Conservation (phyloP, 2,329 filamentous ascomycete species). For the Sarocladiaceae sp. region DNA sequence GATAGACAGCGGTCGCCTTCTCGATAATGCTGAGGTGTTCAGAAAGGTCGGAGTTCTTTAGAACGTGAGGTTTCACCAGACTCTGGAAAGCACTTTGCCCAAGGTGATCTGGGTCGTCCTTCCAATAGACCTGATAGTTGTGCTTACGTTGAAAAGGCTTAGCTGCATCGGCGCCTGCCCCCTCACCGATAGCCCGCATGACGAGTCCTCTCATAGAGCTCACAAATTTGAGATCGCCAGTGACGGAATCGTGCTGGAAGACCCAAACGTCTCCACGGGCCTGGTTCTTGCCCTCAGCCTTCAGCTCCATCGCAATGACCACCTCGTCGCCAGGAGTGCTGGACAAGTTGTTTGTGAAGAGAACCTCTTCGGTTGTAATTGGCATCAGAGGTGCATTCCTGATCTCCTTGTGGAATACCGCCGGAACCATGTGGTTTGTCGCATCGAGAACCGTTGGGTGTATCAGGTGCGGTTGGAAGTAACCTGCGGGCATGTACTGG, state of each 20-base stretch:
- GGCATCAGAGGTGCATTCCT: slow-evolving; percentile 4
- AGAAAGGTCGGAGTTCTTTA: background rate
- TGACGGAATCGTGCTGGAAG: background rate
- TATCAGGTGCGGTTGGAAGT: slow-evolving; percentile 13
- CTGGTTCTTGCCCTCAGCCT: background rate
- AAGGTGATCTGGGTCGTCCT: background rate
- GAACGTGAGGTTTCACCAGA: background rate
- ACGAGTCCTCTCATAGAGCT: background rate
- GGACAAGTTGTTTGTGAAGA: background rate
- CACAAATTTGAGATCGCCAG: background rate
- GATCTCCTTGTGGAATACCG: slow-evolving; percentile 6
- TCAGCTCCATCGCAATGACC: background rate
- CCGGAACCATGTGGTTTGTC: background rate
- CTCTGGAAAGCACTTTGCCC: background rate
- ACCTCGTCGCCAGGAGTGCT: background rate
- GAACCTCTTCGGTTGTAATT: slow-evolving; percentile 1
- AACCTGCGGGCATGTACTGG: slow-evolving; percentile 11
- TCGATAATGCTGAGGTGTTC: background rate
- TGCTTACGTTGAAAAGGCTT: background rate
- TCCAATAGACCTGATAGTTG: background rate
- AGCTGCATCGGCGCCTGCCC: background rate
- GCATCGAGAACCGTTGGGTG: slow-evolving; percentile 14
- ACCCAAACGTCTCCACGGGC: background rate
- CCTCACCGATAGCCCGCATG: background rate
- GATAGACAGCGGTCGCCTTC: background rate